Percentiles rank a stretch among this genome's conserved stretches.
These are phyloP conservation scores for Monosporascus sp. DNA, from an alignment of 2,329 filamentous ascomycete species.

Conservation along the genomic window DNA sequence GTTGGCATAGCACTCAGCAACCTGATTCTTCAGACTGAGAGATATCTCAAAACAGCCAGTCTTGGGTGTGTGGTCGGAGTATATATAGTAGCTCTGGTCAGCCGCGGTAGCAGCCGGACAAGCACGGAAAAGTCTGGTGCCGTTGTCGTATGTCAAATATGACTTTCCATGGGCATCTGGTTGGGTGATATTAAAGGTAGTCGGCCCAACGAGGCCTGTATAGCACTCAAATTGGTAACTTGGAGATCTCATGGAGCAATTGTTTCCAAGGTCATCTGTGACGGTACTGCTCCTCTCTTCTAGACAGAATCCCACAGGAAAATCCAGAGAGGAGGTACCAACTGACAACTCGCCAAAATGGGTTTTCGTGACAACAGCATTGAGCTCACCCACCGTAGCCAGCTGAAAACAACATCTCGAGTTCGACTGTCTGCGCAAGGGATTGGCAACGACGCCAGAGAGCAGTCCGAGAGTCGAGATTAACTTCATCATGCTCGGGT, in stretches of 20 bases:
- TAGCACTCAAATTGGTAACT: conserved; percentile 22
- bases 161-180: conserved; percentile 9
- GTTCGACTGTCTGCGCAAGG: conserved; percentile 10
- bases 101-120: conserved; percentile 16
- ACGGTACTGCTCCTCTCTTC: conserved; percentile 18
- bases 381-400: conserved; percentile 17
- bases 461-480: conserved; percentile 11
- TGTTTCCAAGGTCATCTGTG: conserved; percentile 18
- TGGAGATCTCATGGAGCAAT: conserved; percentile 23
- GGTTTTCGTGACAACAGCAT: conserved; percentile 18
- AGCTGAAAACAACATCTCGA: conserved; percentile 23
- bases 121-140: conserved; percentile 18
- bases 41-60: conserved; percentile 17
- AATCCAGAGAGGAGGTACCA: conserved; percentile 21
- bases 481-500: conserved; percentile 14
- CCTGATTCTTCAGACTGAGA: conserved; percentile 15
- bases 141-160: conserved; percentile 21
- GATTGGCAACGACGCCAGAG: conserved; percentile 5
- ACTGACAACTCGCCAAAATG: conserved; percentile 20
- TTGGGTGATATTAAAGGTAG: conserved; percentile 16
- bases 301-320: conserved; percentile 18
- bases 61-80: conserved; percentile 14
- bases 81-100: conserved; percentile 19
- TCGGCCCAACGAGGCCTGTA: conserved; percentile 17
- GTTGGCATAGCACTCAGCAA: conserved; percentile 9